Percentiles rank a stretch among this genome's conserved stretches.
Conservation (phyloP, 495 filamentous ascomycete genomes). For the Tricharina praecox region DNA sequence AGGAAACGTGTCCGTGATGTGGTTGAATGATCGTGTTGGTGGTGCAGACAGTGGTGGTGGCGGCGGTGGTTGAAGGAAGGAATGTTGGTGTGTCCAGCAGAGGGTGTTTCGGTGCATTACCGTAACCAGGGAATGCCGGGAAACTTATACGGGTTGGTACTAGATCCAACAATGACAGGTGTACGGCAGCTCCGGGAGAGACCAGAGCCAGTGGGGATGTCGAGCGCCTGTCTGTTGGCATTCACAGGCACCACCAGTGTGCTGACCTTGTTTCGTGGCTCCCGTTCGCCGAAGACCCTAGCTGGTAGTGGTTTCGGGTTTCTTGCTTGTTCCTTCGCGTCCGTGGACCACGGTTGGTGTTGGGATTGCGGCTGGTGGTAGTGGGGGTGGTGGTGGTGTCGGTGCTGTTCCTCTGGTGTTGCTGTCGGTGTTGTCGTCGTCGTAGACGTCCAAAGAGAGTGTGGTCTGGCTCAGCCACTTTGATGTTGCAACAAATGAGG, state of each 20-base stretch:
- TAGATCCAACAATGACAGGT: not conserved
- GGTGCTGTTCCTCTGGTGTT: constrained; percentile 15
- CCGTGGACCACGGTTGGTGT: too few relatives aligned
- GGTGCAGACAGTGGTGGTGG: too few relatives aligned
- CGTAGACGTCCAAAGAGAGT: too few relatives aligned
- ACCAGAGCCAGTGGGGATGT: not conserved
- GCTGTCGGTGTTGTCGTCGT: too few relatives aligned
- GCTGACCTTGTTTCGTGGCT: constrained; percentile 10
- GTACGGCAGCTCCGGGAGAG: not conserved
- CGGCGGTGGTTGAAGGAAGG: constrained; percentile 10
- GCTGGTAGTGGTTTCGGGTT: constrained; percentile 12
- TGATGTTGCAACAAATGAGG: too few relatives aligned
- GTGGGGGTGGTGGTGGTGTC: too few relatives aligned
- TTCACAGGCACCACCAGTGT: not conserved
- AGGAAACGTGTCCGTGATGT: constrained; percentile 5
- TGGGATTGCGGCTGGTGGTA: too few relatives aligned
- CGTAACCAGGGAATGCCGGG: constrained; percentile 17
- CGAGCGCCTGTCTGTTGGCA: constrained; percentile 12
- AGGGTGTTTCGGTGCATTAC: constrained; percentile 5
- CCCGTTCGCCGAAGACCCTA: constrained; percentile 16
- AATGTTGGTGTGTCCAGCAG: constrained; percentile 10
- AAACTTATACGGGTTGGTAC: constrained; percentile 25
- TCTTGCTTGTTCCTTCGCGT: constrained; percentile 11
- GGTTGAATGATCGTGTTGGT: constrained; percentile 7
- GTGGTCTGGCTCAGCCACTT: too few relatives aligned